Conservation (phyloP, 2,329 filamentous ascomycete genomes). For the Colletotrichum cereale region DNA sequence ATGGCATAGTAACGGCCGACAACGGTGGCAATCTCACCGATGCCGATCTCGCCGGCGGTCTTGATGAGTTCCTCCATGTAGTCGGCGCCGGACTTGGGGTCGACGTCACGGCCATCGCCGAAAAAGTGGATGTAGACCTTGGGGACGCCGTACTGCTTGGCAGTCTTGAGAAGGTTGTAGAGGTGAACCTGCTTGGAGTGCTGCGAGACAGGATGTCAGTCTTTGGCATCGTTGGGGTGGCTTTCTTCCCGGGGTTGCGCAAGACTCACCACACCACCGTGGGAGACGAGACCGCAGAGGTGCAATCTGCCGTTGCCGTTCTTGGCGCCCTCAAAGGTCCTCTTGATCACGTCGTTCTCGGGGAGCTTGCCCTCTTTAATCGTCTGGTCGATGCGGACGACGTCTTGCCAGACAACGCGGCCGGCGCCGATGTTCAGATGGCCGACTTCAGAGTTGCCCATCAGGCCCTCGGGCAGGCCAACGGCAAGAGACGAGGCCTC, state of each 20-base stretch:
- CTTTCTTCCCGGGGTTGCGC: constrained; percentile 6
- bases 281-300: constrained; percentile 90
- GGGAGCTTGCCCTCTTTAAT: constrained; percentile 87
- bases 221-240: neutral
- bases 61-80: constrained; percentile 91
- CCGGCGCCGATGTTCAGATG: constrained; percentile 99
- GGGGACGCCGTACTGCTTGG: constrained; percentile 88
- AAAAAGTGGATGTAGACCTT: constrained; percentile 99
- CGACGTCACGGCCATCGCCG: constrained; percentile 96
- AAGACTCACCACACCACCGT: constrained; percentile 84
- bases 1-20: constrained; percentile 98
- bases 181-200: constrained; percentile 97
- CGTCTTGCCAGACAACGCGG: constrained; percentile 97
- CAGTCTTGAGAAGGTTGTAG: constrained; percentile 86
- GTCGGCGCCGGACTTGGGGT: constrained; percentile 90
- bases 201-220: constrained; percentile 49
- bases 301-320: constrained; percentile 92
- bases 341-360: constrained; percentile 81
- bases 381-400: constrained; percentile 94
- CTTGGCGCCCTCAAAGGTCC: constrained; percentile 83
- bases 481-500: constrained; percentile 97
- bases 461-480: constrained; percentile 93
- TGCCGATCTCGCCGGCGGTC: constrained; percentile 84
- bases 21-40: constrained; percentile 90
- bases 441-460: constrained; percentile 99